phyloP scores from a whole-genome alignment of 2,329 filamentous ascomycete species.

The Fusarium austroafricanum region DNA sequence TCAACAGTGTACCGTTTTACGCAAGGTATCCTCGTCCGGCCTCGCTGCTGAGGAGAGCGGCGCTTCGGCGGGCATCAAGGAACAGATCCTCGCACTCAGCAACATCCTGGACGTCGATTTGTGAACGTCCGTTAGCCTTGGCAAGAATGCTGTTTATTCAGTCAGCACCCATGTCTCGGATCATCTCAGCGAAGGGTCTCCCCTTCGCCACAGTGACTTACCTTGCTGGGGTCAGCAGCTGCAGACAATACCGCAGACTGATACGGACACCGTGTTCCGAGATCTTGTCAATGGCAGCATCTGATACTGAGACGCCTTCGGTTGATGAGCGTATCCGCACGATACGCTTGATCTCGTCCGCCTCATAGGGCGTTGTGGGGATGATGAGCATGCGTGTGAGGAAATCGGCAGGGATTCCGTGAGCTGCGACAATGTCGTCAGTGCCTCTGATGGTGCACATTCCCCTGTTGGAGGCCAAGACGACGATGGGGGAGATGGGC shows the following conservation, averaged over 20 bases:
- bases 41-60: slow-evolving; percentile 73
- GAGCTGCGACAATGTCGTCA: slow-evolving; percentile 82
- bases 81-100: slow-evolving; percentile 86
- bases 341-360: slow-evolving; percentile 92
- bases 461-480: slow-evolving; percentile 96
- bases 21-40: slow-evolving; percentile 73
- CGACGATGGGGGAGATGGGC: slow-evolving; percentile 93
- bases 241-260: slow-evolving; percentile 91
- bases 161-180: slow-evolving; percentile 51
- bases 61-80: slow-evolving; percentile 83
- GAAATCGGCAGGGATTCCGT: slow-evolving; percentile 94
- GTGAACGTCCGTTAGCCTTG: slow-evolving; percentile 80
- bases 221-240: slow-evolving; percentile 88
- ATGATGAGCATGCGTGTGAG: slow-evolving; percentile 94
- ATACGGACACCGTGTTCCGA: slow-evolving; percentile 88
- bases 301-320: slow-evolving; percentile 82
- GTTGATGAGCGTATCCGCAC: slow-evolving; percentile 85
- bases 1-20: slow-evolving; percentile 52
- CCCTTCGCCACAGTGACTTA: slow-evolving; percentile 52
- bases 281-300: slow-evolving; percentile 87
- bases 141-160: slow-evolving; percentile 77
- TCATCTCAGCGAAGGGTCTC: slow-evolving; percentile 21
- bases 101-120: slow-evolving; percentile 82
- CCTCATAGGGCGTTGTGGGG: slow-evolving; percentile 89
- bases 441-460: slow-evolving; percentile 93